These are phyloP conservation scores for Dendrobium catenatum DNA, from an alignment of 106 monocot genomes.

Conservation along the genomic window DNA sequence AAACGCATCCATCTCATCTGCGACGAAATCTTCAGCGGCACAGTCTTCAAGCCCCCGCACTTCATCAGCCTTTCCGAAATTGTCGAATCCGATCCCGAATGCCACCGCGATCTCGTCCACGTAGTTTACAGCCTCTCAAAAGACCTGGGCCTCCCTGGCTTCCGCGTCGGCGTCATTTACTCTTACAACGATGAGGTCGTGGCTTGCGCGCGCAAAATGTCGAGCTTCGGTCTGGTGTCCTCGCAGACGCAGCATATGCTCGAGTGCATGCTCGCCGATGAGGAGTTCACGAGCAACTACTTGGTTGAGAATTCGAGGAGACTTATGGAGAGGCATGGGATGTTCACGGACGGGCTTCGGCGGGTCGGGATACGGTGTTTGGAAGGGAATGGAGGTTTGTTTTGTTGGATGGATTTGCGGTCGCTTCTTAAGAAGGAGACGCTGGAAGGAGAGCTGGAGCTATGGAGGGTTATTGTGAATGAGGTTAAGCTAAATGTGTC, in stretches of 20 bases:
- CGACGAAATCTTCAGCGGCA: slow-evolving; percentile 49
- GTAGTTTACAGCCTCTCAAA: slow-evolving; percentile 67
- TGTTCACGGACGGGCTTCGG: slow-evolving; percentile 25
- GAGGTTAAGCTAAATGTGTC: slow-evolving; percentile 75
- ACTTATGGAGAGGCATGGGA: slow-evolving; percentile 20
- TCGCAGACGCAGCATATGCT: slow-evolving; percentile 63
- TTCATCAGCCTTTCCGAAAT: slow-evolving; percentile 46
- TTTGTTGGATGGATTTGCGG: slow-evolving; percentile 71
- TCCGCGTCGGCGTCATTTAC: slow-evolving; percentile 62
- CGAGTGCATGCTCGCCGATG: slow-evolving; percentile 42
- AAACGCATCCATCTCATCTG: slow-evolving; percentile 61
- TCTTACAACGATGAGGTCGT: slow-evolving; percentile 71
- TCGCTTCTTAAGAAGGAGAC: slow-evolving; percentile 30
- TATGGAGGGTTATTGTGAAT: slow-evolving; percentile 45
- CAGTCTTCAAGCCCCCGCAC: slow-evolving; percentile 10
- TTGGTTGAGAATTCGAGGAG: slow-evolving; percentile 25
- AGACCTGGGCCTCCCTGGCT: slow-evolving; percentile 68
- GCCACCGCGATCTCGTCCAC: slow-evolving; percentile 38
- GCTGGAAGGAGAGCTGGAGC: slow-evolving; percentile 29
- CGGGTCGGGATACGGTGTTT: slow-evolving; percentile 38
- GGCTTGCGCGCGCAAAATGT: slow-evolving; percentile 42
- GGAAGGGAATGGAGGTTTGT: slow-evolving; percentile 49
- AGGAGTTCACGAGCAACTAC: slow-evolving; percentile 31
- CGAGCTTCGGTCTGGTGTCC: slow-evolving; percentile 71
- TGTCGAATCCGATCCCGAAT: slow-evolving; percentile 11